phyloP scores from a whole-genome alignment of 1,284 basidiomycete species.

The Phellopilus nigrolimitatus region DNA sequence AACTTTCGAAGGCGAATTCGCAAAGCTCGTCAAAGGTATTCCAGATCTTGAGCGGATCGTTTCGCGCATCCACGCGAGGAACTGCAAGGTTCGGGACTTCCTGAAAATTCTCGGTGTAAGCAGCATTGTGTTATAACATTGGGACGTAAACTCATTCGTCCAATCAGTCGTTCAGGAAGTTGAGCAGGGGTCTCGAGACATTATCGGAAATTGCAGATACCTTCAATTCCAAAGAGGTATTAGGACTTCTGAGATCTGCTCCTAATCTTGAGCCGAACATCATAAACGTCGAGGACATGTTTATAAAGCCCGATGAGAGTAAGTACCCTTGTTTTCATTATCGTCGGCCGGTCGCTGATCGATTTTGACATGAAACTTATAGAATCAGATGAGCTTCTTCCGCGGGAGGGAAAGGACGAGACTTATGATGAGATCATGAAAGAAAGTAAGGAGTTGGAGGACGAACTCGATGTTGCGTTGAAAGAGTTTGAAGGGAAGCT shows the following conservation, averaged over 20 bases:
- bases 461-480: conserved; percentile 62
- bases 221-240: conserved; percentile 74
- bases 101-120: conserved; percentile 72
- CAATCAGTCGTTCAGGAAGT: conserved; percentile 68
- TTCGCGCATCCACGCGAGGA: conserved; percentile 89
- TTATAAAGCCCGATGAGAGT: conserved; percentile 63
- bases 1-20: conserved; percentile 73
- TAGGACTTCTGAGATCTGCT: conserved; percentile 71
- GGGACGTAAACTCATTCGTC: neutral
- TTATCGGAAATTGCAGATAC: conserved; percentile 62
- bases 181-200: conserved; percentile 62
- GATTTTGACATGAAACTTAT: conserved; percentile 20
- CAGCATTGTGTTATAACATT: neutral
- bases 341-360: conserved; percentile 12
- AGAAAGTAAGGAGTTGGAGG: conserved; percentile 67
- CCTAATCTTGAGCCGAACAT: conserved; percentile 74
- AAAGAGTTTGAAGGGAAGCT: conserved; percentile 55
- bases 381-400: conserved; percentile 67
- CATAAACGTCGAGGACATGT: conserved; percentile 70
- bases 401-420: conserved; percentile 77
- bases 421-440: conserved; percentile 73
- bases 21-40: conserved; percentile 68
- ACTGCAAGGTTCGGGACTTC: conserved; percentile 83
- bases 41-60: conserved; percentile 93
- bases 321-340: conserved; percentile 22